Base-by-base conservation (phyloP, 1,139 yeast genomes). In the Diutina scorzettiae region DNA sequence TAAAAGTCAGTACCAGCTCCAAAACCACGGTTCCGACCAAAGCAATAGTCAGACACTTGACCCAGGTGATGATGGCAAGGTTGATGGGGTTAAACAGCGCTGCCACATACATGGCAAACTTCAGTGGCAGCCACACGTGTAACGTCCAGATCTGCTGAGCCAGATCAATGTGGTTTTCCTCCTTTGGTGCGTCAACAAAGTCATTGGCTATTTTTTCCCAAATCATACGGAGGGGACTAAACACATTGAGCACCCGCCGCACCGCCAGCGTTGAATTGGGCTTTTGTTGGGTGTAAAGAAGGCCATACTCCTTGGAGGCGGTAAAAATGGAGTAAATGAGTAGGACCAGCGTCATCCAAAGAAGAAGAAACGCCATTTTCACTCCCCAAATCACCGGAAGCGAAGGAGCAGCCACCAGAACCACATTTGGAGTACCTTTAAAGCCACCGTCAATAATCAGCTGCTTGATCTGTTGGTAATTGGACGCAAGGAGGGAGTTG, bases 391-490 rank as follows among this genome's bases (percentile, higher is more conserved):
- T 23, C 9, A 23, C 4, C 19, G 16, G 20, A 19, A 11, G 6
- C n/a, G 18, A 19, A 8, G 25, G 39, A 2, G 39, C 17, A 5
- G 23, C 27, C 28, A n/a, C 39, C 18, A n/a, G 18, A 12, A 5
- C 30, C n/a, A n/a, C n/a, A n/a, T n/a, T n/a, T n/a, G n/a, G n/a
- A 14, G 18, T 28, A 3, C 25, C 16, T 3, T 9, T n/a, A 14
- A 34, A 34, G 9, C 39, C 39, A n/a, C 16, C 14, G 12, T 9
- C 39, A 14, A 34, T 14, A 12, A 34, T 34, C 19, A 6, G 29
- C n/a, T 34, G 39, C 16, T 34, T 34, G 20, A 34, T 34, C 29
- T n/a, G 29, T 6, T 34, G 39, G 28, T 34, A 34, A 14, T 34
- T 34, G 28, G 39, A 23, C n/a, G 39, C 39, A 5, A 34, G n/a